Percentiles rank a stretch among this genome's conserved stretches.
Evolutionary conservation across 306 rosid species (phyloP).

Genomic region (Neltuma alba): DNA sequence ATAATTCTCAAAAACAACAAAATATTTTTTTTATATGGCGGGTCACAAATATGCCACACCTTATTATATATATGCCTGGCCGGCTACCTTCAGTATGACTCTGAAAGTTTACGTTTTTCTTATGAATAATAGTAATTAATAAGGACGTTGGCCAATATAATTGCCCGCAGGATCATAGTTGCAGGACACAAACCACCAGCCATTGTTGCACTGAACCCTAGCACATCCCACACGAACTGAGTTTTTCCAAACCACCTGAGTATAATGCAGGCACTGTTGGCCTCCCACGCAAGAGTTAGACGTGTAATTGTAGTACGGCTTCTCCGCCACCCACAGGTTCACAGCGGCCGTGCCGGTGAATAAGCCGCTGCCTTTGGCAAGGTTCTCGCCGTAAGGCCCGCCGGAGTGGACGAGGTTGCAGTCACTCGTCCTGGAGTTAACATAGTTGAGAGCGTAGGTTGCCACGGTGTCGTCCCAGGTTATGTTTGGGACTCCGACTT

Average conservation of each 20-base stretch:
- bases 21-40: too few species aligned
- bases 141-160: conserved; percentile 35
- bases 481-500: conserved; percentile 12
- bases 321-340: conserved; percentile 41
- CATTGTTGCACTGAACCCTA: conserved; percentile 34
- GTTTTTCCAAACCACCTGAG: not conserved
- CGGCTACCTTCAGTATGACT: not conserved
- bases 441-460: conserved; percentile 15
- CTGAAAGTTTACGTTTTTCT: not conserved
- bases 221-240: conserved; percentile 40
- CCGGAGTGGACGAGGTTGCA: conserved; percentile 29
- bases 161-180: conserved; percentile 45
- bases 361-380: conserved; percentile 14
- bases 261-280: conserved; percentile 19
- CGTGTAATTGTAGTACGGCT: conserved; percentile 23
- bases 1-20: too few species aligned
- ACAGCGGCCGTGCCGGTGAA: conserved; percentile 24
- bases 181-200: conserved; percentile 25
- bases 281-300: conserved; percentile 37
- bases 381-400: conserved; percentile 42
- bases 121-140: not conserved
- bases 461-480: conserved; percentile 28
- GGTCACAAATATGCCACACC: not conserved
- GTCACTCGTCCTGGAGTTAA: not conserved
- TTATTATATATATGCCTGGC: too few species aligned